A percentile compares a stretch with the other conserved stretches of the same genome.
Evolutionary conservation across 306 rosid genomes (phyloP).

Genomic region (Corylus avellana): DNA sequence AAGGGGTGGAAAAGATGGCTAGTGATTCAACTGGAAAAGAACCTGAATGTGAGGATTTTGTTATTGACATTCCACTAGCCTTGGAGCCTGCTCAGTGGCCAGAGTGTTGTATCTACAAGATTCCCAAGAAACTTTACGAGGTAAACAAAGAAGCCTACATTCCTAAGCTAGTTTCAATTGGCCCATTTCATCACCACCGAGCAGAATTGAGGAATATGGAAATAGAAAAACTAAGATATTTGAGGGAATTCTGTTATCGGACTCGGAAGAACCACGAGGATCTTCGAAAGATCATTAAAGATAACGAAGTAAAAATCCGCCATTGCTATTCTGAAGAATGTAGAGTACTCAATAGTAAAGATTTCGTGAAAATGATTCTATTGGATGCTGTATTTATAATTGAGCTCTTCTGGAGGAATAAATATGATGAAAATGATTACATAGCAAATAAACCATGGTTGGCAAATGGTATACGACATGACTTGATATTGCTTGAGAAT

Average conservation of each 20-base stretch:
- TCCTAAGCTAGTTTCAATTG: constrained; percentile 27
- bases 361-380: not conserved
- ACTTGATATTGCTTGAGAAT: constrained; percentile 35
- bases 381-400: constrained; percentile 31
- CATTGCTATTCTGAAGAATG: not conserved
- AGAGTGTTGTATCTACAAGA: no score
- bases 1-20: no score
- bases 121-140: constrained; percentile 2
- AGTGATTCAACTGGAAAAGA: no score
- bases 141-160: constrained; percentile 20
- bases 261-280: not conserved
- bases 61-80: no score
- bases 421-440: not conserved
- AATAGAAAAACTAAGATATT: not conserved
- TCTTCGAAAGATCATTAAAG: not conserved
- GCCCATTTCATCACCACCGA: constrained; percentile 19
- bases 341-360: not conserved
- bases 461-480: constrained; percentile 6
- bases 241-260: not conserved
- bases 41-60: no score
- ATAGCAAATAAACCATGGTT: not conserved
- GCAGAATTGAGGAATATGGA: constrained; percentile 7
- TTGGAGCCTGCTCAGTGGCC: no score
- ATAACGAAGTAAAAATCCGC: not conserved
- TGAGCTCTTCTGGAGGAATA: constrained; percentile 19